Percentiles rank a stretch among this genome's conserved stretches.
phyloP scores from a whole-genome alignment of 139 green algal genomes.

The Chlorella ohadii region DNA sequence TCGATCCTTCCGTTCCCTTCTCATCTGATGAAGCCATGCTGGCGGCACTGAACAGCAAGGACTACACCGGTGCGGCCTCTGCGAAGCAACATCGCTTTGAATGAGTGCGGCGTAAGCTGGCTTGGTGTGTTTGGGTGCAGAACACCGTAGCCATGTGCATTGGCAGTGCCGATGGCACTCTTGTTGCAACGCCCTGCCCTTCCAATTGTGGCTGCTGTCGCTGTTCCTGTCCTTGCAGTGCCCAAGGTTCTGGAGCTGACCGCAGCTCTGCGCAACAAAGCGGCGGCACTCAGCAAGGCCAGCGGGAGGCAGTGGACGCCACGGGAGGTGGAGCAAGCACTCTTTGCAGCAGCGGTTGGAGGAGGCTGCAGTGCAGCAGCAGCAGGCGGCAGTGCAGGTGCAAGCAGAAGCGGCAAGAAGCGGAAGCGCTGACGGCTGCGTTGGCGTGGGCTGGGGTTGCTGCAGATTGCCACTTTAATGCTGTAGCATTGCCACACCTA shows the following conservation, averaged over 20 bases:
- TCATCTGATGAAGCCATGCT: constrained; percentile 70
- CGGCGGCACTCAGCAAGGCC: constrained; percentile 12
- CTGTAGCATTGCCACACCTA: no score
- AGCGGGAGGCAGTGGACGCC: constrained; percentile 17
- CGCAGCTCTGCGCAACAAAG: constrained; percentile 38
- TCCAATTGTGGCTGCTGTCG: no score
- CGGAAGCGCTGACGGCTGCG: not conserved
- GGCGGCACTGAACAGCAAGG: constrained; percentile 34
- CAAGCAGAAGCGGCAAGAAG: not conserved
- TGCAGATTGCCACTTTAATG: no score
- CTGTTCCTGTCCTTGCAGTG: not conserved
- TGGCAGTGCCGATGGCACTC: no score
- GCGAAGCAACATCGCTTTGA: no score
- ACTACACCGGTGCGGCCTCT: constrained; percentile 46
- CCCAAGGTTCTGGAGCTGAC: constrained; percentile 37
- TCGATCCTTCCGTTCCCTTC: constrained; percentile 49
- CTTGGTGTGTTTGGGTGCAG: no score
- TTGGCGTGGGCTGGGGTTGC: no score
- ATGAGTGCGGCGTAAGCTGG: no score
- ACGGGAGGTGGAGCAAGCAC: constrained; percentile 29
- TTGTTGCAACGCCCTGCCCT: no score
- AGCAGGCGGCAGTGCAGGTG: not conserved
- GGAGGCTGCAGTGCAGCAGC: not conserved
- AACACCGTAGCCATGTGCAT: no score
- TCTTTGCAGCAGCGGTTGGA: constrained; percentile 1